Evolutionary conservation across 441 rosid genomes (phyloP), one percentile per base, ranked within the genome.

Genomic region (Raphanus hybrid): DNA sequence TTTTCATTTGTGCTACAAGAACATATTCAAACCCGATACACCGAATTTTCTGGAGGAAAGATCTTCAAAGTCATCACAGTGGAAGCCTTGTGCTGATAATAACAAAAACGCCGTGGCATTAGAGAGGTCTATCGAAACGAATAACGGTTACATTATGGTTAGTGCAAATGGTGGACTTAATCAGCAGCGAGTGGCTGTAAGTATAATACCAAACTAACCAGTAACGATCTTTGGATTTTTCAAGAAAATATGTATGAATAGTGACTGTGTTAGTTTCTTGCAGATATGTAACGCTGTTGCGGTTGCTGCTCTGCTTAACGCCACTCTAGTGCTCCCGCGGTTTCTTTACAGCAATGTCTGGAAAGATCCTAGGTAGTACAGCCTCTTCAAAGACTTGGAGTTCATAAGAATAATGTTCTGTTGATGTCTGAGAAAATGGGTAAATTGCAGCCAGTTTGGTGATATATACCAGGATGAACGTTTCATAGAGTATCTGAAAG

Each of bases 131-230:
- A 81, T 18, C 0, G 71, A 75, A 45, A 8, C 4, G 37, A 85
- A 76, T 59, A 91, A 88, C 77, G 97, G 99, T 72, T 90, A 90
- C 76, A 78, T 91, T 23, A 54, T 90, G 81, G 88, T 95, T 70
- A 95, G 96, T 82, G 97, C 98, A 52, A 92, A 92, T 76, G 98
- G 98, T 7, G 97, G 97, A 48, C 98, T 95, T 73, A 92, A 95
- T 79, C 99, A 95, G 82, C 98, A 95, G 66, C 85, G 99, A 16
- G 97, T 95, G 1, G 99, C 98, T 55, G 99, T 92, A 85, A 89
- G 97, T 79, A 81, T 32, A 69, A 20, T 69, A 67, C 71, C 39
- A 70, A 59, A 32, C n/a, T 66, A 34, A 29, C 8, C 2, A 1
- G 0, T 41, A 62, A 12, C 2, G 6, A 54, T 41, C 8, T 50